Evolutionary conservation across 1,284 basidiomycete genomes (phyloP).

Genomic region (Mycosarcoma mackinlayi): DNA sequence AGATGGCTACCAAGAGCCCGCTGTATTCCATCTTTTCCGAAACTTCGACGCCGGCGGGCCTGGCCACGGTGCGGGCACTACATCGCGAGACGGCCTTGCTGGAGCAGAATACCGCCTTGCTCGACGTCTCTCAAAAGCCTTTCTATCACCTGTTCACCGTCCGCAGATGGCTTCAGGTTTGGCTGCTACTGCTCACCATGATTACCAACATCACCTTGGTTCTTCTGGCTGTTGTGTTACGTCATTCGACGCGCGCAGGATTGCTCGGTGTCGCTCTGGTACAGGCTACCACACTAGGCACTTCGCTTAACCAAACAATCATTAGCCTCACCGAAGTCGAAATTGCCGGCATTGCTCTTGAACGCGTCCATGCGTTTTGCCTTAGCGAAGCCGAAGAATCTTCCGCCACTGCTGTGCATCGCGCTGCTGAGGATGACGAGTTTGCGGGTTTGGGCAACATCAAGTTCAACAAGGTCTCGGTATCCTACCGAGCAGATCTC

Average conservation of each 20-base stretch:
- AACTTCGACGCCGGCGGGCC: constrained; percentile 41
- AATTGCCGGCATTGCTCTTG: constrained; percentile 67
- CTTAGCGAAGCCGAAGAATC: constrained; percentile 46
- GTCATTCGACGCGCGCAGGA: constrained; percentile 44
- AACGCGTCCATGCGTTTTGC: constrained; percentile 64
- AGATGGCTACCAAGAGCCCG: constrained; percentile 53
- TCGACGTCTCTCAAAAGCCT: constrained; percentile 48
- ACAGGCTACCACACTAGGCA: constrained; percentile 52
- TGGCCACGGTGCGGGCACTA: constrained; percentile 53
- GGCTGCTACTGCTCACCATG: constrained; percentile 37
- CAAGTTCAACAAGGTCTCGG: constrained; percentile 38
- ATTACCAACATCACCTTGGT: constrained; percentile 50
- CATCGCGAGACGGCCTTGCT: constrained; percentile 31
- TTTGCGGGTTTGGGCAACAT: background rate
- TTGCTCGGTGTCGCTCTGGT: constrained; percentile 67
- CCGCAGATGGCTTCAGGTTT: constrained; percentile 59
- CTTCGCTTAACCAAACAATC: constrained; percentile 40
- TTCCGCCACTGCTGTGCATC: background rate
- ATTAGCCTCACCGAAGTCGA: constrained; percentile 65
- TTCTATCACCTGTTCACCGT: constrained; percentile 50
- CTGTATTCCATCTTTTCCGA: constrained; percentile 52
- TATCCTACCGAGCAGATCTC: constrained; percentile 33
- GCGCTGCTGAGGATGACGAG: background rate
- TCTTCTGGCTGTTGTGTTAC: constrained; percentile 45
- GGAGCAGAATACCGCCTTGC: constrained; percentile 35